phyloP scores from a whole-genome alignment of 1,284 basidiomycete species.

The Entoloma clypeatum region DNA sequence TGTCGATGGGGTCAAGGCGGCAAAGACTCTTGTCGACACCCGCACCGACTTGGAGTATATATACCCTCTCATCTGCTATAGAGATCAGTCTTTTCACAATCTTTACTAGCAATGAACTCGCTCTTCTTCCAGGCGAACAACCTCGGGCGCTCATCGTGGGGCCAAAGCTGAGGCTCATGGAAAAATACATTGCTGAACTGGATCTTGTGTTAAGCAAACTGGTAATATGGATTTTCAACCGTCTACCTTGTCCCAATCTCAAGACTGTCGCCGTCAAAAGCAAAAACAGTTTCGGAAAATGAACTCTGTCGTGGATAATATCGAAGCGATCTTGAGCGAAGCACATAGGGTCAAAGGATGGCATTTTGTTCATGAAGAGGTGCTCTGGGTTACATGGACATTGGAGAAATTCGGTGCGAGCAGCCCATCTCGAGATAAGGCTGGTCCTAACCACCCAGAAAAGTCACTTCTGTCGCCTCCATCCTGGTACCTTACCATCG shows the following conservation, averaged over 20 bases:
- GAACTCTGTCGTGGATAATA: constrained; percentile 52
- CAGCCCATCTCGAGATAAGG: neutral
- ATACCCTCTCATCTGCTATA: constrained; percentile 3
- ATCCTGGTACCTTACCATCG: constrained; percentile 65
- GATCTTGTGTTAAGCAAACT: constrained; percentile 58
- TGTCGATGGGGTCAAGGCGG: constrained; percentile 68
- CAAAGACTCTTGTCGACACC: constrained; percentile 60
- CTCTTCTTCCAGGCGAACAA: constrained; percentile 47
- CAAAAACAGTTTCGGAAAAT: constrained; percentile 66
- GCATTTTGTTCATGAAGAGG: constrained; percentile 61
- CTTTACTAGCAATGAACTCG: constrained; percentile 55
- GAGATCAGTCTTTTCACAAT: constrained; percentile 9
- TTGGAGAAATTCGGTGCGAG: constrained; percentile 68
- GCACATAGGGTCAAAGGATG: constrained; percentile 67
- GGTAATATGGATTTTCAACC: constrained; percentile 35
- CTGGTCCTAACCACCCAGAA: constrained; percentile 4
- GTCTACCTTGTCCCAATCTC: constrained; percentile 5
- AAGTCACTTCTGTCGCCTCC: constrained; percentile 54
- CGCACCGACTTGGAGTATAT: constrained; percentile 75
- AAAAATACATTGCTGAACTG: constrained; percentile 56
- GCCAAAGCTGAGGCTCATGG: constrained; percentile 65
- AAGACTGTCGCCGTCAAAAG: constrained; percentile 36
- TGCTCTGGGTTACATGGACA: constrained; percentile 78
- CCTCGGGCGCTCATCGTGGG: constrained; percentile 56
- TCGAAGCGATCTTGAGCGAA: constrained; percentile 62